A percentile compares a stretch with the other conserved stretches of the same genome.
phyloP scores from a whole-genome alignment of 1,284 basidiomycete species.

The Somion occarium region DNA sequence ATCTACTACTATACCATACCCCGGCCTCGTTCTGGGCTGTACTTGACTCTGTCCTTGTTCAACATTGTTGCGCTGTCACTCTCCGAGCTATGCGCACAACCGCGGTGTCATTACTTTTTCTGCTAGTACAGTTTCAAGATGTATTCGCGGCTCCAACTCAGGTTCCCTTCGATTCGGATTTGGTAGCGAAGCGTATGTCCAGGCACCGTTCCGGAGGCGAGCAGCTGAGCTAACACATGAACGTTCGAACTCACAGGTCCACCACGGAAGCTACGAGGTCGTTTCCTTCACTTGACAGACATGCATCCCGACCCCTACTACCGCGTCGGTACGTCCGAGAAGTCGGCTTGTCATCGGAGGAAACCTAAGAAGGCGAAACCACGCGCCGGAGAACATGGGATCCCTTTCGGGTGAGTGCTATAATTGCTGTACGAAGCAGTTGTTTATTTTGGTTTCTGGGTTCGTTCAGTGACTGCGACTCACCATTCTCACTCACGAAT shows the following conservation, averaged over 20 bases:
- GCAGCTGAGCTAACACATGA: neutral
- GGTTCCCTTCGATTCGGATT: constrained; percentile 14
- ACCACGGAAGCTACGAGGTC: constrained; percentile 54
- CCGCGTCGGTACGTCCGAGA: constrained; percentile 39
- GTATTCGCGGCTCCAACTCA: constrained; percentile 13
- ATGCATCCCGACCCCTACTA: constrained; percentile 78
- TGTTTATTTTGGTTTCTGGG: neutral
- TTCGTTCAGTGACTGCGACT: constrained; percentile 73
- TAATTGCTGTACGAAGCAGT: neutral
- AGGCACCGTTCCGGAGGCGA: too few relatives aligned
- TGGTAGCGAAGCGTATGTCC: constrained; percentile 8
- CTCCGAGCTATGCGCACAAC: neutral
- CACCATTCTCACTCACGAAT: constrained; percentile 76
- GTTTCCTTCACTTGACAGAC: constrained; percentile 78
- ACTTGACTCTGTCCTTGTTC: neutral
- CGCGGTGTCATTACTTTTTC: constrained; percentile 9
- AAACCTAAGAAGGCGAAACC: constrained; percentile 52
- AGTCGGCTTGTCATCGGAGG: constrained; percentile 61
- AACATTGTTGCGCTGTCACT: neutral
- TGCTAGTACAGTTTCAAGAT: constrained; percentile 7
- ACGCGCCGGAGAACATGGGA: constrained; percentile 53
- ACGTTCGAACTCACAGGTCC: constrained; percentile 11
- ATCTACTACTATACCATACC: constrained; percentile 14
- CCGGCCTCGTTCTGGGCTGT: constrained; percentile 8
- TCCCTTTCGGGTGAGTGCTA: constrained; percentile 53